Conservation (phyloP, 2,329 filamentous ascomycete genomes). For the Curvularia spicifera region DNA sequence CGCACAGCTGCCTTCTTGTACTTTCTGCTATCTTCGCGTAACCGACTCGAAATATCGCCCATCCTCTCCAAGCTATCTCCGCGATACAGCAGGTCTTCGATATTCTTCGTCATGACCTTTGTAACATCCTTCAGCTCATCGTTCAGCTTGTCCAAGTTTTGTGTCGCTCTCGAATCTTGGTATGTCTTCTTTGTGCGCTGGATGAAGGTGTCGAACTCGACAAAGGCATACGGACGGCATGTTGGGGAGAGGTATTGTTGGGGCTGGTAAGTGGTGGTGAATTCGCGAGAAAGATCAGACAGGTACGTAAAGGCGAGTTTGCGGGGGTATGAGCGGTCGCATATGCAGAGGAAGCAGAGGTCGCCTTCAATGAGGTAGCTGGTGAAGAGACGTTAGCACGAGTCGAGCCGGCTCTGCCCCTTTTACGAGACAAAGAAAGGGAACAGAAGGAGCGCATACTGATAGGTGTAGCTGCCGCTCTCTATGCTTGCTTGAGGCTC, state of each 20-base stretch:
- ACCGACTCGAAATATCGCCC: constrained; percentile 87
- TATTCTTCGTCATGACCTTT: constrained; percentile 99
- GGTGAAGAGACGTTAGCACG: constrained; percentile 20
- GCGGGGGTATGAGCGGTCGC: constrained; percentile 91
- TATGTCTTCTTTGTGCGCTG: constrained; percentile 91
- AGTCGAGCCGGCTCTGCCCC: not conserved
- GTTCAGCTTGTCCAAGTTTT: constrained; percentile 94
- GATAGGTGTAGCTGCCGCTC: constrained; percentile 79
- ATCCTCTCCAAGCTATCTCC: constrained; percentile 95
- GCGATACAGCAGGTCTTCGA: constrained; percentile 93
- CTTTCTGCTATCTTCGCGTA: constrained; percentile 92
- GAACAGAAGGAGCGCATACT: constrained; percentile 63
- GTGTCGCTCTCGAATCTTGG: constrained; percentile 85
- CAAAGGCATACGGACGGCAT: constrained; percentile 91
- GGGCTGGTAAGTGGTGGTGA: constrained; percentile 80
- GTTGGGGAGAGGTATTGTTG: constrained; percentile 74
- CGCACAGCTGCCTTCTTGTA: constrained; percentile 90
- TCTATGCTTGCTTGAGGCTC: constrained; percentile 93
- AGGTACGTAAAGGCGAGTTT: constrained; percentile 99
- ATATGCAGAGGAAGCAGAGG: constrained; percentile 91
- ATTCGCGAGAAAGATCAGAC: constrained; percentile 87
- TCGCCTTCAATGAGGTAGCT: constrained; percentile 85
- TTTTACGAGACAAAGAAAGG: not conserved
- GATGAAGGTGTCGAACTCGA: constrained; percentile 98
- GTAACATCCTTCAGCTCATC: constrained; percentile 97